Base-by-base conservation (phyloP, 2,329 filamentous ascomycete species). In the Ophiostoma triangulosporum region DNA sequence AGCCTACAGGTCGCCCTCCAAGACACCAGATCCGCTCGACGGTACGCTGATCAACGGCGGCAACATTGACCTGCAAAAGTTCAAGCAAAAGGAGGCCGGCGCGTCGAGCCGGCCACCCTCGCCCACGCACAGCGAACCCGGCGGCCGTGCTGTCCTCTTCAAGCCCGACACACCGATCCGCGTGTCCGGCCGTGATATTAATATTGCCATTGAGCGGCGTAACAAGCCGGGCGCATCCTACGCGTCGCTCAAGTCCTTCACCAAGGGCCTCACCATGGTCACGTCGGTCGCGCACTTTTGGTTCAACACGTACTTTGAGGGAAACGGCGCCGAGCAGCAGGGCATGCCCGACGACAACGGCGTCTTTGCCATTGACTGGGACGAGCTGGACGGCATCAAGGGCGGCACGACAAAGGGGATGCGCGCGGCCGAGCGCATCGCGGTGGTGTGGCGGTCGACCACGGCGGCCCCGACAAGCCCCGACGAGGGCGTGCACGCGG, bases 271-370 rank as follows among this genome's bases (percentile, higher is more conserved):
- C 60, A 89, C 88, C 0, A 88, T 97, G 82, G 88, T 96, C 3
- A 95, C 91, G 0, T 83, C 90, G 0, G 83, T 97, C 9, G 90
- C 90, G 0, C 91, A 97, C 63, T 87, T 95, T 15, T 98, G 93
- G 93, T 95, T 96, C 73, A 98, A 98, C 63, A 74, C 83, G 1
- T 97, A 83, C 68, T 97, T 97, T 62, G 93, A 97, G 69, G 89
- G 90, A 45, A 72, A 78, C 20, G 85, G 86, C 0, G 82, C 84
- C 0, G 85, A 89, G 62, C 74, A 81, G 43, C 74, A 81, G 40
- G 67, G 71, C 24, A 69, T 73, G 15, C 74, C 87, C 12, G 76
- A 85, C 49, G 76, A 83, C 43, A 86, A 77, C 9, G 91, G 78
- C 11, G 70, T 80, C 3, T 81, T 81, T 50, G 68, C 70, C 55